Base-by-base conservation (phyloP, 805 yeast species). In the Spathaspora sp. region DNA sequence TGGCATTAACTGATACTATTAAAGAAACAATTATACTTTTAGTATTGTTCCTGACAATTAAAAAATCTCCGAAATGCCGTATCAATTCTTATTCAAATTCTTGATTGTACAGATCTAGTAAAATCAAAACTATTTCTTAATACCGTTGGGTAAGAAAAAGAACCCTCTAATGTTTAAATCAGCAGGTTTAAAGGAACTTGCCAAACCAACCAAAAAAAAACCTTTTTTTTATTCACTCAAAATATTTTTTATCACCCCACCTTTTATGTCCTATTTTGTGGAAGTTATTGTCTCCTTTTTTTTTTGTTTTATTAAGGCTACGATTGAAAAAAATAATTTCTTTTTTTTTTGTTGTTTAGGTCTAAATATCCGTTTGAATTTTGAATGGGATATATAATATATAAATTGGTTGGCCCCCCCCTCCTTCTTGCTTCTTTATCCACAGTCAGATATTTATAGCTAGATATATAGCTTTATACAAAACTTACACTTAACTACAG, bases 201-300 rank as follows among this genome's bases (percentile, higher is more conserved):
- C 9, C 14, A 18, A 18, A 18, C 9, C 23, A 28, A 44, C 14
- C 32, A 44, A n/a, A 29, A 44, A 44, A 44, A 44, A n/a, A n/a
- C n/a, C 28, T 28, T 42, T 11, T 40, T 40, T 7, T 40, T 17
- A 8, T 10, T 19, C 44, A 44, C 18, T 16, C 35, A 31, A 32
- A 44, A 31, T 44, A 44, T 44, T 44, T 44, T 29, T 44, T 16
- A 44, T 31, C 47, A 44, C 47, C 47, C 47, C 47, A 45, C 47
- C 47, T 45, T 45, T 45, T 45, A 18, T 45, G 14, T 16, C 11
- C 18, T 12, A 12, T 23, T 19, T 18, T 19, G 28, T 19, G 28
- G 16, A 42, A 42, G 8, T 42, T 19, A 19, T 42, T 20, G 28
- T 42, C 28, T 20, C 44, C 44, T 17, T 42, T 26, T 17, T 42